Evolutionary conservation across 495 filamentous ascomycete genomes (phyloP), one percentile per base, ranked within the genome.

Genomic region (Evernia prunastri): DNA sequence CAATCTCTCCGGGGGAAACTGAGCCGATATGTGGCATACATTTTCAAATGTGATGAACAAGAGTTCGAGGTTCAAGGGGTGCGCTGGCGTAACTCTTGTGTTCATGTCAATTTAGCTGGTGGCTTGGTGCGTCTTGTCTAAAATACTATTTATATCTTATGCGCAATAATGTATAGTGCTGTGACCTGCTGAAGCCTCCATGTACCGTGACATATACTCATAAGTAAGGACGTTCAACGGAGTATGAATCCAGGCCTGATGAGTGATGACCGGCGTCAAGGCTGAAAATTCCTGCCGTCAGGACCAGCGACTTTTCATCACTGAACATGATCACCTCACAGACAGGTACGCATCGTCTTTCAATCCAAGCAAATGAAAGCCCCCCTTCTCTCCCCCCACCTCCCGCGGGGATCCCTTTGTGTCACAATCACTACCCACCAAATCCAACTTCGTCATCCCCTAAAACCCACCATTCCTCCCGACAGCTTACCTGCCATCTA

Each of bases 71-170:
- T 35, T n/a, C 31, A 56, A 56, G 9, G 60, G 42, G 45, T 62
- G 43, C 60, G 65, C 65, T 62, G 53, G 59, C 65, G 60, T 59
- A 63, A 33, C 59, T 67, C 65, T 67, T 59, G 65, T 51, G 47
- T 51, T n/a, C 56, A 53, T 63, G 60, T 67, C 65, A 53, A 37
- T 40, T 39, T 63, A 59, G 65, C 43, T 17, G 61, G 39, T 39
- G 59, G 65, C 63, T 63, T 63, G 65, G 60, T 67, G 65, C 54
- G 65, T 63, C 59, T n/a, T 59, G 60, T 67, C 43, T 67, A 51
- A 67, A 42, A 63, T 18, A 63, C 51, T 13, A 35, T 47, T 17
- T 47, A 11, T 13, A 51, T 51, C 47, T 51, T 17, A 29, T 29
- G 47, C 47, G 47, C 47, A 58, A 58, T 57, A 56, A 59, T 39